Conservation (phyloP, 345 rosid genomes). For the Ricinus communis region DNA sequence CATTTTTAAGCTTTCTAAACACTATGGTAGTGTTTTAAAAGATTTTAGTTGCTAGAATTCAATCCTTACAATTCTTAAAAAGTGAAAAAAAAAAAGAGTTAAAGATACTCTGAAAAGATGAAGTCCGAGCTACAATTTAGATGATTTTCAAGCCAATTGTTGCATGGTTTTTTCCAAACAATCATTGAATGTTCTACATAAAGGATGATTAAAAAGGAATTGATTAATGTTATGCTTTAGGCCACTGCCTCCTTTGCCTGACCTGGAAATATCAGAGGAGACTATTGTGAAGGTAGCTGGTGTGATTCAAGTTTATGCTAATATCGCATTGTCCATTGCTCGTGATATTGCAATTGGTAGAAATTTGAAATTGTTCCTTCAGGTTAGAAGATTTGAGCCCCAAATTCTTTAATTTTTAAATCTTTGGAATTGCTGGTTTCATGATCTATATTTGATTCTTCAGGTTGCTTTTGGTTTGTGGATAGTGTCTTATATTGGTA, state of each 20-base stretch:
- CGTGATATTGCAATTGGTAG: constrained; percentile 67
- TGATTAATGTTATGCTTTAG: constrained; percentile 37
- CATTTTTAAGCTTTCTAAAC: too few relatives aligned
- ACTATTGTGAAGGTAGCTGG: constrained; percentile 50
- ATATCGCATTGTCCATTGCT: constrained; percentile 56
- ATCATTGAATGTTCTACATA: too few relatives aligned
- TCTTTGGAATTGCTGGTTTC: neutral
- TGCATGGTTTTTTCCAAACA: too few relatives aligned
- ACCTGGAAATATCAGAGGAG: constrained; percentile 80
- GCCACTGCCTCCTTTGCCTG: constrained; percentile 89
- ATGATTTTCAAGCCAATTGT: too few relatives aligned
- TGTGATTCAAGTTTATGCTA: constrained; percentile 51
- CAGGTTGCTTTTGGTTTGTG: constrained; percentile 66
- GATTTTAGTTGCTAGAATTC: too few relatives aligned
- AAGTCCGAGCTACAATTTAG: too few relatives aligned
- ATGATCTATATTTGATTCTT: constrained; percentile 9
- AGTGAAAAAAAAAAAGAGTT: too few relatives aligned
- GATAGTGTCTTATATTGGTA: constrained; percentile 60
- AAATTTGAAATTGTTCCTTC: constrained; percentile 57
- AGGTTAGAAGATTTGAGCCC: constrained; percentile 40
- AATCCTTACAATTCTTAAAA: too few relatives aligned
- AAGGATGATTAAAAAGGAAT: neutral
- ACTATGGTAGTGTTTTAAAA: too few relatives aligned
- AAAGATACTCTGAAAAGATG: too few relatives aligned
- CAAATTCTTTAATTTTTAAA: neutral